Conservation (phyloP, 2,329 filamentous ascomycete species). For the Ilyonectria sp. region DNA sequence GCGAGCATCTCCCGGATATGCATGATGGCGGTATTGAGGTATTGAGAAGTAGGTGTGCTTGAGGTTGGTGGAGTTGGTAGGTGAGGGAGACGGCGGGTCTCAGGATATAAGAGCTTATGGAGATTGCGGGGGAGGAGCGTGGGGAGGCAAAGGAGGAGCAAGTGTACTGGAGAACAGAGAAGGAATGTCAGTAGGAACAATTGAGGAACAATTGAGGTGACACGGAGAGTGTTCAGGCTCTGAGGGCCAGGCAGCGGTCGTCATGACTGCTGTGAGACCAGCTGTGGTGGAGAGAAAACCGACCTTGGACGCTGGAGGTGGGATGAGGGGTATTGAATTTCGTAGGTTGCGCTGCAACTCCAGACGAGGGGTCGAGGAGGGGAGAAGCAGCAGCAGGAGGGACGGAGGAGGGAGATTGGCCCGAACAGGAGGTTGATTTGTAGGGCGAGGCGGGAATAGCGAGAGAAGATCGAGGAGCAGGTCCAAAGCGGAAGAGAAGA, state of each 20-base stretch:
- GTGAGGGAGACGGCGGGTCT: constrained; percentile 7
- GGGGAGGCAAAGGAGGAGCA: not conserved
- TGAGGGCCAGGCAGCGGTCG: not conserved
- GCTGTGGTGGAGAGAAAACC: constrained; percentile 19
- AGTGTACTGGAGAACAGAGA: constrained; percentile 11
- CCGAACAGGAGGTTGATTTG: constrained; percentile 25
- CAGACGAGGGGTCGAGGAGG: constrained; percentile 37
- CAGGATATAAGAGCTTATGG: constrained; percentile 20
- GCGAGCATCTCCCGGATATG: constrained; percentile 94
- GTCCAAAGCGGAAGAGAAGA: constrained; percentile 10
- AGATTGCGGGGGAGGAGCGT: constrained; percentile 23
- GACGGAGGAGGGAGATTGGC: constrained; percentile 8
- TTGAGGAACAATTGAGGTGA: constrained; percentile 25
- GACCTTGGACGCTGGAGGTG: constrained; percentile 15
- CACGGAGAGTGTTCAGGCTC: not conserved
- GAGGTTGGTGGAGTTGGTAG: not conserved
- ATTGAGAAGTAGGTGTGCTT: not conserved
- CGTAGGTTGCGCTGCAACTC: constrained; percentile 33
- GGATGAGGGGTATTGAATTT: constrained; percentile 30
- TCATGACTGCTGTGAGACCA: not conserved
- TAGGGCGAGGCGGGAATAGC: not conserved
- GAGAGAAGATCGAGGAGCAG: constrained; percentile 1
- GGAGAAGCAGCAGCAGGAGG: constrained; percentile 48
- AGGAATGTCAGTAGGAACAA: constrained; percentile 18
- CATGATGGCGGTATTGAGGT: constrained; percentile 71